Base-by-base conservation (phyloP, 805 yeast species). In the Saturnispora mendoncae region DNA sequence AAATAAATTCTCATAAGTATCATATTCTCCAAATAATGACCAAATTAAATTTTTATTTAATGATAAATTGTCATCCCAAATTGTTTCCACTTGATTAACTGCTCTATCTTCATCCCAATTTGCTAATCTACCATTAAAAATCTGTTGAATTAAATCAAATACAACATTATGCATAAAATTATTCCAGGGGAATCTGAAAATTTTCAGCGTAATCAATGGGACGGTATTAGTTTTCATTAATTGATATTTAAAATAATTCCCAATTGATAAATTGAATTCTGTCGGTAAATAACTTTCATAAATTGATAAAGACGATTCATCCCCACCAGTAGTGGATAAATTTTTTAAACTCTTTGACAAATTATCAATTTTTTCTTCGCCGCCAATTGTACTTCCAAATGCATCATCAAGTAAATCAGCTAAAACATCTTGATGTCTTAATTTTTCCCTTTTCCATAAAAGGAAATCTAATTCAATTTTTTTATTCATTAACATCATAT, bases 101-200 rank as follows among this genome's bases (percentile, higher is more conserved):
- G 60, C 59, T 37, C 58, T 56, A 38, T 60, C 63, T 41, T 61
- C 65, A 38, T 61, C 65, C 59, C 63, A 61, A 38, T 61, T 61
- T 2, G 42, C 42, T 69, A 80, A 73, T 2, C 54, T 51, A 9
- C 53, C 97, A 60, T 86, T 87, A 58, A 92, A 74, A 15, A 92
- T 78, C 59, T 92, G 99, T 61, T 92, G 99, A 25, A 92, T 81
- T 47, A 92, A 76, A 62, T 92, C 99, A 68, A 90, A 92, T 7
- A 92, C 95, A 44, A 92, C 98, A 55, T 90, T 92, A 61, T 92
- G 98, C 68, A 92, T 73, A 56, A 92, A 92, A 57, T 92, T 92
- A 60, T 92, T 92, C 97, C 97, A 92, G 6, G 97, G 96, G 60
- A 80, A 86, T 47, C 72, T 66, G 51, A 86, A 75, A 51, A 92